These are phyloP conservation scores for Reticulomyxa filosa DNA, from an alignment of 78 protist genomes.

Conservation along the genomic window DNA sequence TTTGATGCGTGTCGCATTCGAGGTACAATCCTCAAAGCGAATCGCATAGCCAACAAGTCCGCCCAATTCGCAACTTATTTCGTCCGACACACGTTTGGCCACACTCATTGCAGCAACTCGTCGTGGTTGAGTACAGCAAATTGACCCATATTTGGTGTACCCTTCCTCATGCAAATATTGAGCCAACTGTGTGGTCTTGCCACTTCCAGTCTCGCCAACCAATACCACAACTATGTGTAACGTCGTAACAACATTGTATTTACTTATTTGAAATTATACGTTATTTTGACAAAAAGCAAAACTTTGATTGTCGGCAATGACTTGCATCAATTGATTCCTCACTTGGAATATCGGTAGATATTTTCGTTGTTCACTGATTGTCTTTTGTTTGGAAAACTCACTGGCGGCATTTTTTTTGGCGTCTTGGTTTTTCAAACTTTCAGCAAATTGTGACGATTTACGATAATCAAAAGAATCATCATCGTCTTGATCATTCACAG, in stretches of 20 bases:
- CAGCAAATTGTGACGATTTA: conserved; percentile 25
- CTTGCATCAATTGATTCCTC: conserved; percentile 45
- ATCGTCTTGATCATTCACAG: no score
- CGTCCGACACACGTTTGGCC: conserved; percentile 84
- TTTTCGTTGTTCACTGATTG: conserved; percentile 67
- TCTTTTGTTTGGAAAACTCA: conserved; percentile 53
- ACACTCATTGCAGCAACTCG: conserved; percentile 91
- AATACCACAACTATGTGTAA: no score
- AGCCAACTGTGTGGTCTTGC: conserved; percentile 68
- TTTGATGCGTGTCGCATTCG: conserved; percentile 68
- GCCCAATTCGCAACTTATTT: conserved; percentile 13
- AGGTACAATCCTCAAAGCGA: conserved; percentile 87
- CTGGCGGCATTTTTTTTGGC: conserved; percentile 23
- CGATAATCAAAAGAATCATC: conserved; percentile 7
- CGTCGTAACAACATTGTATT: no score
- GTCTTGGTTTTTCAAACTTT: conserved; percentile 20
- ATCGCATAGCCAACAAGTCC: conserved; percentile 69
- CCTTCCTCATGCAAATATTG: conserved; percentile 61
- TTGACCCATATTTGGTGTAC: no score
- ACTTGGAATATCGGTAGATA: conserved; percentile 66
- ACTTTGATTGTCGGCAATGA: no score
- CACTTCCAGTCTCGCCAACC: conserved; percentile 67
- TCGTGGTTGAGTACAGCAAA: conserved; percentile 90
- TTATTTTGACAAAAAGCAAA: no score
- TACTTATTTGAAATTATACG: no score